Conservation (phyloP, 225 moss, liverwort and hornwort genomes). For the Pleurozium schreberi region DNA sequence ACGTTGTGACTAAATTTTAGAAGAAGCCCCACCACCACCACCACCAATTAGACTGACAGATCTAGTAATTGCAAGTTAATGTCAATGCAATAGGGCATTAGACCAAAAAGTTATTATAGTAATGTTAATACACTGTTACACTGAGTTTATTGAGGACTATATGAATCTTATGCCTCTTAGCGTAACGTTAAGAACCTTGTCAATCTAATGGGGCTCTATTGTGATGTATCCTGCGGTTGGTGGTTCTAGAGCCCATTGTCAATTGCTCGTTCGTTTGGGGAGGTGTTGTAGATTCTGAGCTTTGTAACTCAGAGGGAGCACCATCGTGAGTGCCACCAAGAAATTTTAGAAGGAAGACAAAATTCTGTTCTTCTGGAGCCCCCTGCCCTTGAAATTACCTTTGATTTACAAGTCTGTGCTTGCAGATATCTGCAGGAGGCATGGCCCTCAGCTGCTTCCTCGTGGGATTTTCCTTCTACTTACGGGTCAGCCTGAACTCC, state of each 20-base stretch:
- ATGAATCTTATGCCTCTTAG: background rate
- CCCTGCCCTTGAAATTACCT: background rate
- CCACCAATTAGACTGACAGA: too few relatives aligned
- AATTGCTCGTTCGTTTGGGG: background rate
- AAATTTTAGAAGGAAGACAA: background rate
- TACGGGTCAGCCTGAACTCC: conserved; percentile 36
- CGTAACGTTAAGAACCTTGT: background rate
- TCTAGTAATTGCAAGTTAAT: background rate
- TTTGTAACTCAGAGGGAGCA: background rate
- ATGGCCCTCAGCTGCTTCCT: conserved; percentile 73
- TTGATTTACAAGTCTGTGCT: background rate
- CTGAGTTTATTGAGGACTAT: background rate
- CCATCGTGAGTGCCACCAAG: background rate
- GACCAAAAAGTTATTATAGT: background rate
- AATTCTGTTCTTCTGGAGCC: background rate
- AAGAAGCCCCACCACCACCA: too few relatives aligned
- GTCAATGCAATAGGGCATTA: background rate
- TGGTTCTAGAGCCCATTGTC: background rate
- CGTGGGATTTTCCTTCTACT: conserved; percentile 75
- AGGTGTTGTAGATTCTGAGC: background rate
- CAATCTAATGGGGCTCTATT: background rate
- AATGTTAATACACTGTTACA: background rate
- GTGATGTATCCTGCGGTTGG: background rate
- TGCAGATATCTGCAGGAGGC: conserved; percentile 64
- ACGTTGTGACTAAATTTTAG: background rate